Percentiles rank a stretch among this genome's conserved stretches.
Conservation (phyloP, 768 basidiomycete species). For the Dioszegia hungarica region DNA sequence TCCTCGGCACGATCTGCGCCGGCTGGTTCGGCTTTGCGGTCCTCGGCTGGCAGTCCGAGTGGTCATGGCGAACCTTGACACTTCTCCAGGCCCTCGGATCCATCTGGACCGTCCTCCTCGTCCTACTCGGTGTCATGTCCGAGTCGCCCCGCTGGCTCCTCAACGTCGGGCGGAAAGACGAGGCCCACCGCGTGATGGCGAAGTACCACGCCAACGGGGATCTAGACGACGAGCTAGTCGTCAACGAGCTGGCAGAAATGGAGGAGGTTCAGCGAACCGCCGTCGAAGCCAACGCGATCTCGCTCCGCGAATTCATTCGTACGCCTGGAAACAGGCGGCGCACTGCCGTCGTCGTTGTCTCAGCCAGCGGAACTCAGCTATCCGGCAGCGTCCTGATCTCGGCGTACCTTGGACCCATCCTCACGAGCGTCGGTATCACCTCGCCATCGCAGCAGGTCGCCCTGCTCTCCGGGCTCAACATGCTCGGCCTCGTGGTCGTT, state of each 20-base stretch:
- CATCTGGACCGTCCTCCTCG: too few species aligned
- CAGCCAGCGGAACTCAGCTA: neutral
- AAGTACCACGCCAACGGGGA: too few species aligned
- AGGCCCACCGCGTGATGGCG: too few species aligned
- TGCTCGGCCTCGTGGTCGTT: constrained; percentile 16
- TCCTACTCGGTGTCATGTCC: too few species aligned
- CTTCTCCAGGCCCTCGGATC: too few species aligned
- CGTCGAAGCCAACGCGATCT: constrained; percentile 24
- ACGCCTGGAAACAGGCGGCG: constrained; percentile 67
- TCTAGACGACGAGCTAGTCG: too few species aligned
- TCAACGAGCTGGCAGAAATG: too few species aligned
- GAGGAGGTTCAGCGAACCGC: constrained; percentile 65
- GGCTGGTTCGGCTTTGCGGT: neutral
- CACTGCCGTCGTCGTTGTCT: constrained; percentile 62
- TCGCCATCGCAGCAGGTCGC: neutral
- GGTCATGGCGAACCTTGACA: constrained; percentile 12
- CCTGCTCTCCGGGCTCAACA: constrained; percentile 1
- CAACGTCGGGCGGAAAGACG: too few species aligned
- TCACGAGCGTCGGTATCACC: constrained; percentile 29
- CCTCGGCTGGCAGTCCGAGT: constrained; percentile 1
- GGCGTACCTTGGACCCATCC: constrained; percentile 6
- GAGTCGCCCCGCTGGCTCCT: too few species aligned
- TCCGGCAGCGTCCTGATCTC: neutral
- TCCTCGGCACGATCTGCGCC: constrained; percentile 1
- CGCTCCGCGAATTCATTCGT: constrained; percentile 23